Conservation (phyloP, 2,329 filamentous ascomycete genomes). For the Neurospora sp. region DNA sequence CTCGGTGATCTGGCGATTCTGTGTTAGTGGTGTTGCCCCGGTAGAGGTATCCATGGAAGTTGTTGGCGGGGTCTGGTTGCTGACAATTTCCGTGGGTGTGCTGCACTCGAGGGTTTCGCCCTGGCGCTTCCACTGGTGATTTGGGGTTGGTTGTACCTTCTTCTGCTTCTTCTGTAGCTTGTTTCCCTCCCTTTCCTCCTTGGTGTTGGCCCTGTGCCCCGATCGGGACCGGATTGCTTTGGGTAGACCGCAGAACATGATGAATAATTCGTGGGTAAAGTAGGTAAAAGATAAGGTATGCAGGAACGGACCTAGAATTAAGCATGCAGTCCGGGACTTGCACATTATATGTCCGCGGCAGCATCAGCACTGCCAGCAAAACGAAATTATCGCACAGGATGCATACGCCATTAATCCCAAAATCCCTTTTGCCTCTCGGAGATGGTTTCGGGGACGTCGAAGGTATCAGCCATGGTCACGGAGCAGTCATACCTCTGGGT, state of each 20-base stretch:
- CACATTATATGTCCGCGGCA: background rate
- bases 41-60: background rate
- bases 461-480: too few species aligned
- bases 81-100: constrained; percentile 13
- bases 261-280: background rate
- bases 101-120: constrained; percentile 13
- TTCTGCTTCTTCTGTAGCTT: background rate
- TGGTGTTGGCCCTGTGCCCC: background rate
- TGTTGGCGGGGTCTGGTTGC: background rate
- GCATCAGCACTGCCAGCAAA: background rate
- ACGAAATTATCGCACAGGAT: too few species aligned
- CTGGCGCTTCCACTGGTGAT: constrained; percentile 12
- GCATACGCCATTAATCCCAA: too few species aligned
- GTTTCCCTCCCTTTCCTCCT: background rate
- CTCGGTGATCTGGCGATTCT: constrained; percentile 4
- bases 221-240: background rate
- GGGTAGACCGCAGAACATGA: background rate
- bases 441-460: too few species aligned
- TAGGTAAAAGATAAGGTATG: background rate
- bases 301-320: background rate
- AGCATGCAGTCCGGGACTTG: background rate
- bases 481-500: too few species aligned
- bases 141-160: background rate
- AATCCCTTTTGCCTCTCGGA: too few species aligned
- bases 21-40: constrained; percentile 2